These are phyloP conservation scores for Hordeum marinum DNA, from an alignment of 176 grass and related monocot genomes.

Conservation along the genomic window DNA sequence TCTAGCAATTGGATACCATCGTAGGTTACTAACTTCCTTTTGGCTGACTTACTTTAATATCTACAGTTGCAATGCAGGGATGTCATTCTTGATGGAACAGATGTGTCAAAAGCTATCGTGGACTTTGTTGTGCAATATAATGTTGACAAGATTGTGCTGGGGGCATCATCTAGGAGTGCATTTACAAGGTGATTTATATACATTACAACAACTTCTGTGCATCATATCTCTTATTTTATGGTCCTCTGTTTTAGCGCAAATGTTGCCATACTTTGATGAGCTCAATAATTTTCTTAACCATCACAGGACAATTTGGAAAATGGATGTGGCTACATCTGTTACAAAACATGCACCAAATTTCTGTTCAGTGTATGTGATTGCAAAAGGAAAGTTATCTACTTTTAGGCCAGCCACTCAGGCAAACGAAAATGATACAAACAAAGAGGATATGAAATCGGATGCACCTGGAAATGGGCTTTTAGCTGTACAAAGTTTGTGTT, in stretches of 20 bases:
- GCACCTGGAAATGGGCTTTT: constrained; percentile 3
- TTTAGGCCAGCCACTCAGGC: constrained; percentile 48
- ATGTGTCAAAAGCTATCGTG: constrained; percentile 66
- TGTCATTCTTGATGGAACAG: constrained; percentile 58
- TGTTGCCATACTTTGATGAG: not conserved
- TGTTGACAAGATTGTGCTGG: constrained; percentile 63
- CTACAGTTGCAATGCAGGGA: constrained; percentile 85
- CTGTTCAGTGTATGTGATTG: constrained; percentile 74
- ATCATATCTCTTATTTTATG: not conserved
- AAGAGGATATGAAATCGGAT: constrained; percentile 22
- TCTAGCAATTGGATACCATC: not conserved
- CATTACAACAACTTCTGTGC: not conserved
- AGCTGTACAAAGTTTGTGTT: constrained; percentile 47
- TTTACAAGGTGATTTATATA: constrained; percentile 48
- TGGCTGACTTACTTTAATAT: constrained; percentile 46
- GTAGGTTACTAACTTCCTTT: not conserved
- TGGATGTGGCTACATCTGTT: constrained; percentile 66
- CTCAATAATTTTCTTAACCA: constrained; percentile 6
- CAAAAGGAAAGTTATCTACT: constrained; percentile 75
- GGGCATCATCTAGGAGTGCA: constrained; percentile 55
- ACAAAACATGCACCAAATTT: constrained; percentile 51
- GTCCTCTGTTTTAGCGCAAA: not conserved
- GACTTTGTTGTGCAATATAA: constrained; percentile 47
- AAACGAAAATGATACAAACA: constrained; percentile 27
- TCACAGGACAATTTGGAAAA: constrained; percentile 59